Evolutionary conservation across 1,139 yeast species (phyloP), one percentile per base, ranked within the genome.

Genomic region (Schwanniomyces etchellsii): DNA sequence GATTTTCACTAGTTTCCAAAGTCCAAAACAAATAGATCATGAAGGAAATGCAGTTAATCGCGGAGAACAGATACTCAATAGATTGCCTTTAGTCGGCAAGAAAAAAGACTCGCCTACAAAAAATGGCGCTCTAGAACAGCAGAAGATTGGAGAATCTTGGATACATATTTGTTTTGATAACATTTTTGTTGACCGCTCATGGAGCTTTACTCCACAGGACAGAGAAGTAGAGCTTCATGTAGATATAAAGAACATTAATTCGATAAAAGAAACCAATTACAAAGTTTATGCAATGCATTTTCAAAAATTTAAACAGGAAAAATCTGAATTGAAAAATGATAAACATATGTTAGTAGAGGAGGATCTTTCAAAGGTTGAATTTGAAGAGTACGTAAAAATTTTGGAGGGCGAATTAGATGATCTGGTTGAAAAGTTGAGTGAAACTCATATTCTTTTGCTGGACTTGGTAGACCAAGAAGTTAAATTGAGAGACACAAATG

Each of bases 121-220:
- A 31, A 24, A 29, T 27, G 24, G 24, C 13, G 17, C 21, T 28
- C 13, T 26, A 27, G 28, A 35, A 32, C 16, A 39, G 28, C 38
- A 38, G 15, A 32, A 43, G 7, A 39, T 44, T 20, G 64, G 59
- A 5, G 51, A 50, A 30, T 57, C 63, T 3, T 43, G 51, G 24
- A 52, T 66, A 14, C 54, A 62, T 37, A 48, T 67, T 16, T 67
- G 74, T 41, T 65, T 66, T 42, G 71, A 67, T 44, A 67, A 67
- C 39, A 35, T 65, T 21, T 66, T 57, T 44, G 45, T 45, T 30
- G 74, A 67, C 41, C 58, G 58, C 39, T 60, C 68, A 10, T 67
- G 72, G 72, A 55, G 69, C 14, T 67, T 64, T 41, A 43, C 47
- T 14, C 65, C 70, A 4, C 35, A 39, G 21, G 27, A 43, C 3